These are phyloP conservation scores for California macrophylla DNA, from an alignment of 441 rosid species.

Conservation along the genomic window DNA sequence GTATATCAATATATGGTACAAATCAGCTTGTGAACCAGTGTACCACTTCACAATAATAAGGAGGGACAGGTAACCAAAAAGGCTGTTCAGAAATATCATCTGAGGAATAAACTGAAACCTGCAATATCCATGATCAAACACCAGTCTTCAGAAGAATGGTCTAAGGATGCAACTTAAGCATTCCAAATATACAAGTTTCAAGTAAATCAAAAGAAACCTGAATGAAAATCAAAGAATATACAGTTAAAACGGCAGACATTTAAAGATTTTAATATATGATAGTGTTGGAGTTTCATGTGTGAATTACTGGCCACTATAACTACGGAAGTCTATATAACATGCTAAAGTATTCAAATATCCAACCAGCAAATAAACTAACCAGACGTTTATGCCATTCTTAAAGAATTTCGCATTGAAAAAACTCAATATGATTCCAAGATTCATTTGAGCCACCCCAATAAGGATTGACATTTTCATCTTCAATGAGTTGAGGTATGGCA, in stretches of 20 bases:
- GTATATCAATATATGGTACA: conserved; percentile 87
- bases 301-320: not conserved
- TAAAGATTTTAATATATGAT: not conserved
- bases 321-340: not conserved
- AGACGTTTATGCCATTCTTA: conserved; percentile 40
- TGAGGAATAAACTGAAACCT: conserved; percentile 94
- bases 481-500: conserved; percentile 85
- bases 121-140: conserved; percentile 1
- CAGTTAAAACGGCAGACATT: not conserved
- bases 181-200: not conserved
- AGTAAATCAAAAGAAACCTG: not conserved
- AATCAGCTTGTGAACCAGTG: conserved; percentile 88
- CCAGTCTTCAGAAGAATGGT: not conserved
- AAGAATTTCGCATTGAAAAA: conserved; percentile 75
- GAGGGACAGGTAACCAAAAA: conserved; percentile 77
- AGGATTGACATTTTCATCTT: conserved; percentile 99
- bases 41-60: conserved; percentile 82
- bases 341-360: conserved; percentile 1
- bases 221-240: not conserved
- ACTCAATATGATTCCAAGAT: conserved; percentile 85
- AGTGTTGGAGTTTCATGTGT: not conserved
- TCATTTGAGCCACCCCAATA: conserved; percentile 91
- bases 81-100: conserved; percentile 74
- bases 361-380: conserved; percentile 32
- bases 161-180: not conserved